Conservation (phyloP, 495 filamentous ascomycete genomes). For the Penicillium flavigenum region DNA sequence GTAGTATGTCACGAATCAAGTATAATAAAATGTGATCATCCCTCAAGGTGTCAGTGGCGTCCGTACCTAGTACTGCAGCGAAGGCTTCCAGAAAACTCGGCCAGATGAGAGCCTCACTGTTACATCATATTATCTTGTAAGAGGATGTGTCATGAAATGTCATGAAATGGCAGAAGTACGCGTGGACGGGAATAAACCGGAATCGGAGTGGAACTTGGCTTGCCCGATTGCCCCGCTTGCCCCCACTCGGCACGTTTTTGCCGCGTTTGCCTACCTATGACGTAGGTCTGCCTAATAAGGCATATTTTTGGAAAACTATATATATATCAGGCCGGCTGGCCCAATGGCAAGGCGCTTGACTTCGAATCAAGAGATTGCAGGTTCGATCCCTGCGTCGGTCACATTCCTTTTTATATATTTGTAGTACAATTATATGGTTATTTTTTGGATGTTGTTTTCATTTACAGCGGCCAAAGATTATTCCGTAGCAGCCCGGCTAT, state of each 20-base stretch:
- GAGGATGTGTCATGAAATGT: background rate
- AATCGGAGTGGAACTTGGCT: conserved; percentile 2
- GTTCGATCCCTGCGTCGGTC: conserved; percentile 48
- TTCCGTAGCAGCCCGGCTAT: too few relatives aligned
- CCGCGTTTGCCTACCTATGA: conserved; percentile 12
- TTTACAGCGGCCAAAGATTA: too few relatives aligned
- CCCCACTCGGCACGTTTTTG: conserved; percentile 16
- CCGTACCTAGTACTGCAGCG: conserved; percentile 18
- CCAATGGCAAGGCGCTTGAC: conserved; percentile 74
- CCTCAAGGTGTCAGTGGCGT: conserved; percentile 3
- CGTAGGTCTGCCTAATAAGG: background rate
- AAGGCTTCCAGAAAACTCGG: conserved; percentile 28
- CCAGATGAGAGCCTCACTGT: conserved; percentile 15
- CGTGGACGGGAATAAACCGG: conserved; percentile 15
- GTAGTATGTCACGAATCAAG: background rate
- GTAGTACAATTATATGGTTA: too few relatives aligned
- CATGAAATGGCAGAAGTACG: background rate
- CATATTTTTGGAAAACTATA: background rate
- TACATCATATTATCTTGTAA: conserved; percentile 11
- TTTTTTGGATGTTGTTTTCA: background rate
- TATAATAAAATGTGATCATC: background rate
- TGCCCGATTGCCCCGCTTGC: background rate
- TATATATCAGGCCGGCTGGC: conserved; percentile 46
- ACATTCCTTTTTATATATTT: conserved; percentile 21
- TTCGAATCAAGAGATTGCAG: conserved; percentile 67